Evolutionary conservation across 176 grass and related monocot species (phyloP), one percentile per base, ranked within the genome.

Genomic region (Avena atlantica): DNA sequence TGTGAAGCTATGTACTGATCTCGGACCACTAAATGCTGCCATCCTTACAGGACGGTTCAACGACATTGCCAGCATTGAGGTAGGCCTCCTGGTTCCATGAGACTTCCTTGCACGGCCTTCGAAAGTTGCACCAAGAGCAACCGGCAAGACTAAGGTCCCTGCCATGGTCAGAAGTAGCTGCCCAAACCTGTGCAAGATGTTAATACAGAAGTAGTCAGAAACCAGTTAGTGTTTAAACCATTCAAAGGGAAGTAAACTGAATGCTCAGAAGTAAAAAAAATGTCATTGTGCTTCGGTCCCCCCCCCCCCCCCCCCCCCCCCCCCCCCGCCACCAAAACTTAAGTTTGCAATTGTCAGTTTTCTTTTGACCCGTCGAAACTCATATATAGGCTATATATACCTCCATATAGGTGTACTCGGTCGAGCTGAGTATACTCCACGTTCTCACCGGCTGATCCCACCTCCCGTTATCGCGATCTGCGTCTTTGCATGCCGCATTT

Each of bases 1-100:
- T 1, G 84, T 59, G 47, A 92, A 92, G 76, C 82, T 90, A 69
- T 90, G 76, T 40, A 71, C 88, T 16, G 78, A 88, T 87, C 91
- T 69, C 82, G 92, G 79, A 50, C 91, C 93, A 12, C 81, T 77
- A 87, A 92, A 95, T 50, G 86, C 84, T 20, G 87, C 82, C 93
- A 95, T 83, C 76, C 76, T 95, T 53, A 90, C 67, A 23, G 93
- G 82, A 17, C 60, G 67, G 76, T 78, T 83, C 37, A 72, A 81
- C 11, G 70, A 31, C 60, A 84, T 77, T 12, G 79, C 76, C 45
- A 95, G 16, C 88, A 95, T 92, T 47, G 83, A 87, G 61, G 58
- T 29, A 70, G 88, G 73, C 58, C 75, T 86, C 80, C 86, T 92
- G 31, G 64, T 20, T 60, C 68, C 88, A 63, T 89, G 77, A 76